Percentiles rank a stretch among this genome's conserved stretches.
Conservation (phyloP, 352 stramenopile genomes). For the Pythium rhizo-oryzae region DNA sequence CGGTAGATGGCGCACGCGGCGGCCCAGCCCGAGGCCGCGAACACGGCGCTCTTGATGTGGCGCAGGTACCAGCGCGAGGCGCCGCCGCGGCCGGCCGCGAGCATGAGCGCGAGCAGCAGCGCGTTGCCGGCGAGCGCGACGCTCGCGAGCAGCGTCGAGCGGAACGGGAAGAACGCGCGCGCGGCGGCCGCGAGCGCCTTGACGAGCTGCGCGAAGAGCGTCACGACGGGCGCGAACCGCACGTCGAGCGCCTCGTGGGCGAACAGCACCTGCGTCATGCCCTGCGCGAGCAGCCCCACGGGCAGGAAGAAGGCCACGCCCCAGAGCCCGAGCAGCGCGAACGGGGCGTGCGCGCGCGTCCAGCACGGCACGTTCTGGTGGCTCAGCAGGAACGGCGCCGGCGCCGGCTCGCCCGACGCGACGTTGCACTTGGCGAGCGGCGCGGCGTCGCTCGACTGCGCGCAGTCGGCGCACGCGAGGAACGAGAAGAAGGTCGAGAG, state of each 20-base stretch:
- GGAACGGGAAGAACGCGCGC: constrained; percentile 53
- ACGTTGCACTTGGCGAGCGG: constrained; percentile 17
- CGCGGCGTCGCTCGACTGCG: background rate
- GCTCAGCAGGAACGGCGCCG: constrained; percentile 43
- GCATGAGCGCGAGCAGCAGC: constrained; percentile 39
- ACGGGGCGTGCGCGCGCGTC: constrained; percentile 42
- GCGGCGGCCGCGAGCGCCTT: constrained; percentile 49
- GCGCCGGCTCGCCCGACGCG: too few relatives aligned
- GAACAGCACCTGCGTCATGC: constrained; percentile 72
- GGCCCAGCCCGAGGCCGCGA: constrained; percentile 57
- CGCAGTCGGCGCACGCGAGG: constrained; percentile 46
- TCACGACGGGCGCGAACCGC: constrained; percentile 58
- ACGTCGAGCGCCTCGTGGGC: constrained; percentile 61
- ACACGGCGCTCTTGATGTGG: constrained; percentile 56
- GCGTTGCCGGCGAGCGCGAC: constrained; percentile 45
- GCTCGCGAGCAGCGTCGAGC: constrained; percentile 36
- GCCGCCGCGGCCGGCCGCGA: constrained; percentile 34
- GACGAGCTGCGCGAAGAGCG: constrained; percentile 54
- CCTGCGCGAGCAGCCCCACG: constrained; percentile 54
- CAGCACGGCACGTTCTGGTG: constrained; percentile 50
- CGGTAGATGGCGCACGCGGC: constrained; percentile 53
- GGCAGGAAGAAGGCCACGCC: constrained; percentile 62
- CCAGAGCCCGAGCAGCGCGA: constrained; percentile 57
- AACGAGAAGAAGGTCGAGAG: constrained; percentile 67
- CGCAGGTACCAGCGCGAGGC: constrained; percentile 66